phyloP scores from a whole-genome alignment of 2,329 filamentous ascomycete species.

The Sporothrix brasiliensis region DNA sequence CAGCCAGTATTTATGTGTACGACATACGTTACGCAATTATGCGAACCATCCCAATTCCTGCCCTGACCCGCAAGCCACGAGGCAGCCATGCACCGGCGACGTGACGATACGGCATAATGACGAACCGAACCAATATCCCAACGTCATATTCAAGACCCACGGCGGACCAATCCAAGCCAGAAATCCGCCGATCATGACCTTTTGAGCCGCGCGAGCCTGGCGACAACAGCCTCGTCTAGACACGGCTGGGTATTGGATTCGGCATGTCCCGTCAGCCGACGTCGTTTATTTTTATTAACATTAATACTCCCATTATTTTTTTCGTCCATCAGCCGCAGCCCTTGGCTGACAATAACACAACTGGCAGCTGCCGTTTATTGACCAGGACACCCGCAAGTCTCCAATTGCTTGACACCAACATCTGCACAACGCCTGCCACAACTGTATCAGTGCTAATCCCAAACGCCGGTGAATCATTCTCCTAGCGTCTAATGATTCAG shows the following conservation, averaged over 20 bases:
- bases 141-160: background rate
- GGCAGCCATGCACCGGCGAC: background rate
- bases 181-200: conserved; percentile 6
- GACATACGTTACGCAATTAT: background rate
- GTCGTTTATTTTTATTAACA: background rate
- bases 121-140: background rate
- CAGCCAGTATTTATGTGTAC: background rate
- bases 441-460: background rate
- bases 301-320: background rate
- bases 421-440: background rate
- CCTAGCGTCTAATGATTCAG: conserved; percentile 14
- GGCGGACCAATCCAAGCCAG: background rate
- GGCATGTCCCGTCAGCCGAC: background rate
- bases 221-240: no score
- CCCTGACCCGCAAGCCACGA: conserved; percentile 16
- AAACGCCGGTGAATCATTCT: conserved; percentile 1
- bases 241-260: background rate
- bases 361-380: background rate
- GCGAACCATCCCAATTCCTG: background rate
- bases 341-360: background rate
- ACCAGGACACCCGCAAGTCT: background rate
- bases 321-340: background rate
- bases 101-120: background rate
- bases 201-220: background rate
- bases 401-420: background rate